Base-by-base conservation (phyloP, 1,284 basidiomycete genomes). In the Xerocomus amazonicus region DNA sequence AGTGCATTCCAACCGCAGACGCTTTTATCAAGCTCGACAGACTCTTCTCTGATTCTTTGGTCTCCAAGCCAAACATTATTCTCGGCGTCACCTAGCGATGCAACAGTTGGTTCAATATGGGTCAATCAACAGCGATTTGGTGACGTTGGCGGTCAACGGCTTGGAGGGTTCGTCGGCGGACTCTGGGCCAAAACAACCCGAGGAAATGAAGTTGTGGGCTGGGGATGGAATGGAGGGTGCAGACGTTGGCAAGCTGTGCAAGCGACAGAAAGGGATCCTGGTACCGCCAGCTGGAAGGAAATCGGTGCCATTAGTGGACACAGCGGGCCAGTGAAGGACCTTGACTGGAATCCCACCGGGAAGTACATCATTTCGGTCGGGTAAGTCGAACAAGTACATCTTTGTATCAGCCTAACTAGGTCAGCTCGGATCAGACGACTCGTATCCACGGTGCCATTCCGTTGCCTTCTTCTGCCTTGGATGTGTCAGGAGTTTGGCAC, bases 41-140 rank as follows among this genome's bases (percentile, higher is more conserved):
- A 97, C 69, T 94, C 93, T 33, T 97, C 93, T 12, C 67, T 97
- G 33, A 95, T 97, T 54, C 70, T 97, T 43, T 98, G 94, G 94
- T 84, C 87, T 1, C 90, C 90, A 1, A 83, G 87, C 1, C 67
- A 77, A 3, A 66, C 81, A 3, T 56, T 74, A 14, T 61, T 71
- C 19, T 56, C 69, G 10, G 57, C 72, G 0, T 67, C 73, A 4
- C 50, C 59, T 23, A 48, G 9, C 65, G 72, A 60, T 44, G 34
- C 45, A 31, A 54, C 60, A 4, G 60, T 78, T 1, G 77, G 81
- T 16, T 82, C 84, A 2, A 80, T 97, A 40, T 97, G 95, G 95
- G 84, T 92, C 39, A 92, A 89, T 53, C 73, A 79, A 19, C 87
- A 92, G 60, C 83, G 94, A 5, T 97, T 97, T 63, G 94, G 94